A percentile compares a stretch with the other conserved stretches of the same genome.
phyloP scores from a whole-genome alignment of 139 green algal species.

The Haematococcus sp. region DNA sequence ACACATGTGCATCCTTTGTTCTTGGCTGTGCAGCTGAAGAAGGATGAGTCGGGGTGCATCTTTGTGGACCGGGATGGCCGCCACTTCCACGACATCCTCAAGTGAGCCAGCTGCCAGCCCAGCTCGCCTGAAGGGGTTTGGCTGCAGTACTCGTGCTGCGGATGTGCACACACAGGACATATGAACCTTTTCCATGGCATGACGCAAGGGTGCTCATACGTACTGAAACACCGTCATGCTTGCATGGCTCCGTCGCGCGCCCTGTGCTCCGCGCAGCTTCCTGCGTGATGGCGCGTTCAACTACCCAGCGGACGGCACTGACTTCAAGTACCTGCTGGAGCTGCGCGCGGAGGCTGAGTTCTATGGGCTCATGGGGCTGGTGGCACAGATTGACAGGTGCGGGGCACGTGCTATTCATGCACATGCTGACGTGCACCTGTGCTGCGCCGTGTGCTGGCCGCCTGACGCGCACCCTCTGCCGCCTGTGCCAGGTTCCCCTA shows the following conservation, averaged over 20 bases:
- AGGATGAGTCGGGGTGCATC: constrained; percentile 42
- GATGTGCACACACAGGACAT: too few relatives aligned
- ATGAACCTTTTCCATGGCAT: too few relatives aligned
- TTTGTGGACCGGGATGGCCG: constrained; percentile 69
- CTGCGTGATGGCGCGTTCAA: constrained; percentile 45
- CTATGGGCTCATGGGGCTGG: constrained; percentile 62
- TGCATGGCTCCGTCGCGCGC: too few relatives aligned
- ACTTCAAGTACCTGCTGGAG: constrained; percentile 70
- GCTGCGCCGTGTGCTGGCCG: background rate
- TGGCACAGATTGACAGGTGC: constrained; percentile 61
- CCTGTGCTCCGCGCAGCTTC: too few relatives aligned
- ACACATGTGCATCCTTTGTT: too few relatives aligned
- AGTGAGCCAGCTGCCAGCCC: constrained; percentile 18
- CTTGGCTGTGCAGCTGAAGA: constrained; percentile 15
- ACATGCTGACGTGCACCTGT: background rate
- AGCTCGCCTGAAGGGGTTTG: background rate
- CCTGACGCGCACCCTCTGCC: too few relatives aligned
- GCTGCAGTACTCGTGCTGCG: too few relatives aligned
- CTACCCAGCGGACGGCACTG: constrained; percentile 57
- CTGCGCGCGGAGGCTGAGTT: constrained; percentile 67
- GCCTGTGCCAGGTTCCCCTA: constrained; percentile 58
- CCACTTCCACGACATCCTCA: constrained; percentile 66
- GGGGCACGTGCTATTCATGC: too few relatives aligned
- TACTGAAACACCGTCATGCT: too few relatives aligned
- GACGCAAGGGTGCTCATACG: too few relatives aligned